phyloP scores from a whole-genome alignment of 352 stramenopile genomes.

The Phytophthora lateralis region DNA sequence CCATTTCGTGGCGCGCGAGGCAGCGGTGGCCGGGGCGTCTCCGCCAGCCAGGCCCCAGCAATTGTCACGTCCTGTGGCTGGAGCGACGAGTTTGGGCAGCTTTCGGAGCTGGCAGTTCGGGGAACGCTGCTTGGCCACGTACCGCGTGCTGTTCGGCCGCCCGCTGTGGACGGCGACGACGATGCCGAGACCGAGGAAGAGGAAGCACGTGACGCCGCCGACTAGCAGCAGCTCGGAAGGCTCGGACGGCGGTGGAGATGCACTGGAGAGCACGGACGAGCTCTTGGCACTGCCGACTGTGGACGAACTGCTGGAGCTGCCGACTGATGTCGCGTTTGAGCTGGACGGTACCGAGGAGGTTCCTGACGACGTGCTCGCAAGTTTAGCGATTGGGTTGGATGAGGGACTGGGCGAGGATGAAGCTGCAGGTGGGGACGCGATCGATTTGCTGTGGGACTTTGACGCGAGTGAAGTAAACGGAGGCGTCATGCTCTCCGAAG shows the following conservation, averaged over 20 bases:
- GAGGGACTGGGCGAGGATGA: constrained; percentile 10
- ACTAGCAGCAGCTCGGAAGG: constrained; percentile 29
- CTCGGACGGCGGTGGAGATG: constrained; percentile 7
- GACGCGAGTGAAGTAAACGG: constrained; percentile 22
- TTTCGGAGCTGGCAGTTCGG: constrained; percentile 35
- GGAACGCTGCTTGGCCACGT: constrained; percentile 46
- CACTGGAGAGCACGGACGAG: constrained; percentile 5
- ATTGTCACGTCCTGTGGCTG: constrained; percentile 14
- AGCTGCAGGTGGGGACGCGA: constrained; percentile 10
- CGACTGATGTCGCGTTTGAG: constrained; percentile 23
- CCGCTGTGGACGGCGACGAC: constrained; percentile 23
- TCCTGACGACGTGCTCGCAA: constrained; percentile 24
- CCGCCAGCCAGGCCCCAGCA: constrained; percentile 9
- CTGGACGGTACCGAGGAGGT: constrained; percentile 9
- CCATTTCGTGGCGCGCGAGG: constrained; percentile 33
- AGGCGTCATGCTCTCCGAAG: constrained; percentile 12
- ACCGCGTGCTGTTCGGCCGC: constrained; percentile 51
- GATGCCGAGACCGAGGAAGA: constrained; percentile 22
- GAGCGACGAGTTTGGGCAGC: constrained; percentile 35
- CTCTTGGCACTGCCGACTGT: constrained; percentile 26
- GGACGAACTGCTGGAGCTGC: constrained; percentile 32
- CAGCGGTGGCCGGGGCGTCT: background rate
- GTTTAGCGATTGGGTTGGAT: constrained; percentile 22
- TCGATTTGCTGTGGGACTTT: constrained; percentile 33
- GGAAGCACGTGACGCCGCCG: constrained; percentile 23